phyloP scores from a whole-genome alignment of 2,329 filamentous ascomycete genomes.

The Cladosporium cucumerinum region DNA sequence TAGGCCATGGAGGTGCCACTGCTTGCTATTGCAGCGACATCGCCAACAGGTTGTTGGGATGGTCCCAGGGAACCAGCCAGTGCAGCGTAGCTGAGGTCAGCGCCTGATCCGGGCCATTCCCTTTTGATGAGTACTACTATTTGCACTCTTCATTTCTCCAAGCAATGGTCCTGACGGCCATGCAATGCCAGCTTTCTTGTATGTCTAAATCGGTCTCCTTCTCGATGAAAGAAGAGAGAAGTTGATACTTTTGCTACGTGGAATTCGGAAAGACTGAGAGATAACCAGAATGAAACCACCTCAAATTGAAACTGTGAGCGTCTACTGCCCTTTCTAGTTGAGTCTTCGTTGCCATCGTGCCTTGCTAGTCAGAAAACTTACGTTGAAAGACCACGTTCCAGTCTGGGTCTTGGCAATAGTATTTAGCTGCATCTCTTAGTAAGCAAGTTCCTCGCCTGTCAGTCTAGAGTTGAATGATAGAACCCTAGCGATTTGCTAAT shows the following conservation, averaged over 20 bases:
- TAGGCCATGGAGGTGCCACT: conserved; percentile 47
- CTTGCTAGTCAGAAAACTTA: background rate
- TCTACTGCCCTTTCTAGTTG: background rate
- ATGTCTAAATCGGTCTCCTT: background rate
- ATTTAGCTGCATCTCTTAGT: background rate
- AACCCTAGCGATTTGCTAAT: background rate
- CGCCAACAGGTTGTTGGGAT: conserved; percentile 48
- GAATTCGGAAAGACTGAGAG: background rate
- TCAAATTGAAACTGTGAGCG: background rate
- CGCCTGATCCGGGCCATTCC: background rate
- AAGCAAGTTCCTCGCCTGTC: background rate
- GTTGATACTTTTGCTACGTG: background rate
- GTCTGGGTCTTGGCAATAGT: background rate
- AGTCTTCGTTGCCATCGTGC: background rate
- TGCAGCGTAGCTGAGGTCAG: conserved; percentile 1
- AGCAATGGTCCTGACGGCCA: background rate
- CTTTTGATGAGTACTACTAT: background rate
- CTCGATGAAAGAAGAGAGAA: background rate
- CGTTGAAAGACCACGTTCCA: background rate
- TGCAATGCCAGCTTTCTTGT: background rate
- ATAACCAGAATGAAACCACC: background rate
- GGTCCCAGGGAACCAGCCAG: conserved; percentile 26
- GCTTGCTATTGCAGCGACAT: conserved; percentile 54
- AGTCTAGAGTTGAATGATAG: background rate
- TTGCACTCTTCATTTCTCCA: background rate